A percentile compares a stretch with the other conserved stretches of the same genome.
Evolutionary conservation across 2,329 filamentous ascomycete species (phyloP).

Genomic region (Neonectria ditissima): DNA sequence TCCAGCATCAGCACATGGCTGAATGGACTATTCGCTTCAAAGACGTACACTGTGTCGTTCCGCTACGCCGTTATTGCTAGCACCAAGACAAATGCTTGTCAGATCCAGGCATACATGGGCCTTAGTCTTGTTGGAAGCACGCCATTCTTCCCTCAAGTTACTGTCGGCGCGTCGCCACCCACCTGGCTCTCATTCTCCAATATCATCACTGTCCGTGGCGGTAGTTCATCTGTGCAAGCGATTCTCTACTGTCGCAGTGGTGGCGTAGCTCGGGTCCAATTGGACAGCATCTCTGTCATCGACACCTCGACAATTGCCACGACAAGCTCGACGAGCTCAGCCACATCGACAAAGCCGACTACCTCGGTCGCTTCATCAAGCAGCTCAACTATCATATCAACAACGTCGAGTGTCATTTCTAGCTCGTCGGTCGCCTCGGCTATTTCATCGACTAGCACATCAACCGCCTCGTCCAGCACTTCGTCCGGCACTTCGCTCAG

Average conservation of each 20-base stretch:
- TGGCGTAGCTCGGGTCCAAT: not conserved
- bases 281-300: not conserved
- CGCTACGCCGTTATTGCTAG: not conserved
- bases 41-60: not conserved
- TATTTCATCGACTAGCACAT: not conserved
- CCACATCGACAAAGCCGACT: not conserved
- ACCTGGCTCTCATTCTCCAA: not conserved
- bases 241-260: not conserved
- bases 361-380: not conserved
- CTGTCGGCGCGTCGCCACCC: not conserved
- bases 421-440: not conserved
- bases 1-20: not conserved
- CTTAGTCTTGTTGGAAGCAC: not conserved
- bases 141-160: not conserved
- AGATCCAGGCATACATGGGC: constrained; percentile 1
- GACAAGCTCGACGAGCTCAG: not conserved
- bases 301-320: not conserved
- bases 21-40: not conserved
- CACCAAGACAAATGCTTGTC: not conserved
- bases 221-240: not conserved
- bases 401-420: too few species aligned
- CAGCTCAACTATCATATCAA: not conserved
- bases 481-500: not conserved
- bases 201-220: not conserved
- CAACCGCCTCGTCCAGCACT: not conserved